A percentile compares a stretch with the other conserved stretches of the same genome.
phyloP scores from a whole-genome alignment of 2,329 filamentous ascomycete genomes.

The Orbilia blumenaviensis region DNA sequence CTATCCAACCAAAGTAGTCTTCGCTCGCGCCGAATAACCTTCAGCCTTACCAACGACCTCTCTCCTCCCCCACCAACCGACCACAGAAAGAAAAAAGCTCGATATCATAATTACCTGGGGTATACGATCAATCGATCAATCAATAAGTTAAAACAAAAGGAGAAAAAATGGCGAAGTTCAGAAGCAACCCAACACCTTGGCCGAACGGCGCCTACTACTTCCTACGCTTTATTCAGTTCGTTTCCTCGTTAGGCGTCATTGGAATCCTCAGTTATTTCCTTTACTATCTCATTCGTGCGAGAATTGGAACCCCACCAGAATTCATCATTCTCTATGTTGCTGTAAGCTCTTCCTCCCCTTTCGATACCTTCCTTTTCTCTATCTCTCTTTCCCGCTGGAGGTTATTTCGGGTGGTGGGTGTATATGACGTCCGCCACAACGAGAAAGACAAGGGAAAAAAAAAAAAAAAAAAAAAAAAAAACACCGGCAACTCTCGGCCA shows the following conservation, averaged over 20 bases:
- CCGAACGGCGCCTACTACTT: slow-evolving; percentile 53
- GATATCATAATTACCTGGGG: no score
- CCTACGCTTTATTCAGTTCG: slow-evolving; percentile 42
- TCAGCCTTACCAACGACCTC: neutral
- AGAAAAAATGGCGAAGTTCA: slow-evolving; percentile 39
- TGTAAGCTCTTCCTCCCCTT: slow-evolving; percentile 21
- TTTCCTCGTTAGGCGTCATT: slow-evolving; percentile 38
- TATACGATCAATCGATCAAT: no score
- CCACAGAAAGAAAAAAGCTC: no score
- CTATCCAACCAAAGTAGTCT: neutral
- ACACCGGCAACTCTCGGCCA: neutral
- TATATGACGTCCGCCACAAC: neutral
- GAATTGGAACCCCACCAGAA: slow-evolving; percentile 33
- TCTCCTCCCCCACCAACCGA: no score
- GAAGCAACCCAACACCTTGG: slow-evolving; percentile 52
- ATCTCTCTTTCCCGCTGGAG: neutral
- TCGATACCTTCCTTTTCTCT: neutral
- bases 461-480: no score
- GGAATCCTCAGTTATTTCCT: slow-evolving; percentile 48
- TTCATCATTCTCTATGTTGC: slow-evolving; percentile 51
- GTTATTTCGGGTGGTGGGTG: neutral
- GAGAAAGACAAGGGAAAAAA: no score
- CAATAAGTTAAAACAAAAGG: neutral
- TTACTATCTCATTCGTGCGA: slow-evolving; percentile 43
- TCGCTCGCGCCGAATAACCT: neutral